phyloP scores from a whole-genome alignment of 1,139 yeast species.

The Taphrina betulina region DNA sequence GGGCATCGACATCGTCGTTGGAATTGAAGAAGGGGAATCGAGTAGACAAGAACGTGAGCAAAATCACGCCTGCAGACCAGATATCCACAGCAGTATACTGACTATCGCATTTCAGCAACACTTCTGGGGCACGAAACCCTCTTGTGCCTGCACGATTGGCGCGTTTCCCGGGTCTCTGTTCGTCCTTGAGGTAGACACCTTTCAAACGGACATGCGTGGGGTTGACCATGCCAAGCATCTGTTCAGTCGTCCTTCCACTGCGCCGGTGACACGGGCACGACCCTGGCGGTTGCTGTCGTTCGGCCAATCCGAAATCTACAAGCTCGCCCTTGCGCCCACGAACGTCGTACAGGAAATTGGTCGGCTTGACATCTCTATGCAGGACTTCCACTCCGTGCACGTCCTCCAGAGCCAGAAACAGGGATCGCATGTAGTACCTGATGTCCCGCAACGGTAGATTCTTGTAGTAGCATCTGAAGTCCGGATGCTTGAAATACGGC shows the following conservation, averaged over 20 bases:
- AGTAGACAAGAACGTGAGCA: slow-evolving; percentile 66
- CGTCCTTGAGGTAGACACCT: slow-evolving; percentile 77
- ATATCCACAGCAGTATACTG: slow-evolving; percentile 78
- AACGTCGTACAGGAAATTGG: slow-evolving; percentile 76
- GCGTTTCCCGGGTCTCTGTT: slow-evolving; percentile 77
- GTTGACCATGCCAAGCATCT: slow-evolving; percentile 14
- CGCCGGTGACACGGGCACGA: slow-evolving; percentile 36
- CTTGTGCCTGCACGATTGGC: slow-evolving; percentile 98
- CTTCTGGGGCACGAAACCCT: slow-evolving; percentile 95
- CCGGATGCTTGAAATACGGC: slow-evolving; percentile 89
- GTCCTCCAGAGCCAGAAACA: slow-evolving; percentile 70
- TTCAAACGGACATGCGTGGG: slow-evolving; percentile 40
- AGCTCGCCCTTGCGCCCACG: slow-evolving; percentile 73
- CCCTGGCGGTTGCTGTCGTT: slow-evolving; percentile 42
- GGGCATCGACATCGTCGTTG: slow-evolving; percentile 87
- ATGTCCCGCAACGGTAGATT: slow-evolving; percentile 77
- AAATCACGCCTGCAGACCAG: slow-evolving; percentile 90
- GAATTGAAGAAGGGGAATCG: slow-evolving; percentile 87
- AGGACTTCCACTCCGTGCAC: slow-evolving; percentile 75
- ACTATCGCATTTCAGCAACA: slow-evolving; percentile 77
- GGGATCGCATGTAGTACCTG: slow-evolving; percentile 73
- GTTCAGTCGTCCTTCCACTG: slow-evolving; percentile 28
- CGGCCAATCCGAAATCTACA: slow-evolving; percentile 93
- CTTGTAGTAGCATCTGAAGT: slow-evolving; percentile 75
- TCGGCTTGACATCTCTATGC: slow-evolving; percentile 85